phyloP scores from a whole-genome alignment of 176 grass and related monocot genomes.

The Aegilops sharonensis region DNA sequence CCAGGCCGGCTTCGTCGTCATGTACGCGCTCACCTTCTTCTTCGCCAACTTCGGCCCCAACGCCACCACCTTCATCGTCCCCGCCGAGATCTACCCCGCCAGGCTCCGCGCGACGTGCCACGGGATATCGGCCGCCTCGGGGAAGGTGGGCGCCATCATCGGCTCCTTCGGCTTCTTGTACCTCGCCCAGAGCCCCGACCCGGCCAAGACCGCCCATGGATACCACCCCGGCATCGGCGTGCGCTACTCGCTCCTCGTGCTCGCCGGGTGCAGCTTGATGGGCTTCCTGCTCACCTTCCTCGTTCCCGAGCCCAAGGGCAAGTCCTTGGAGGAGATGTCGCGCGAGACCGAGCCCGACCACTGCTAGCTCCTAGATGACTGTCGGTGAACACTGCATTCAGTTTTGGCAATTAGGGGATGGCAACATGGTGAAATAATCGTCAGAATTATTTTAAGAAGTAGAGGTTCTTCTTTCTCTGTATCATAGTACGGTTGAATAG shows the following conservation, averaged over 20 bases:
- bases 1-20: slow-evolving; percentile 29
- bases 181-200: slow-evolving; percentile 24
- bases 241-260: slow-evolving; percentile 35
- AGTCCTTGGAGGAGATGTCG: slow-evolving; percentile 53
- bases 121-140: slow-evolving; percentile 39
- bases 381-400: neutral
- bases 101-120: slow-evolving; percentile 37
- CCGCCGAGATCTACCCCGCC: slow-evolving; percentile 46
- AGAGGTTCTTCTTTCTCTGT: neutral
- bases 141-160: slow-evolving; percentile 24
- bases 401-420: neutral
- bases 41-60: slow-evolving; percentile 73
- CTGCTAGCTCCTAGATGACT: neutral
- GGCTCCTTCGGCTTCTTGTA: slow-evolving; percentile 23
- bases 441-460: neutral
- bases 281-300: slow-evolving; percentile 48
- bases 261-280: slow-evolving; percentile 30
- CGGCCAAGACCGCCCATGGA: slow-evolving; percentile 21
- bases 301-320: slow-evolving; percentile 48
- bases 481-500: too few relatives aligned
- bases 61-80: slow-evolving; percentile 55
- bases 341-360: neutral
- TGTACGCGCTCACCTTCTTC: slow-evolving; percentile 65
- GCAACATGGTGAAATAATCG: neutral
- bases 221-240: slow-evolving; percentile 43